phyloP scores from a whole-genome alignment of 2,329 filamentous ascomycete genomes.

The Drechslera avenae region DNA sequence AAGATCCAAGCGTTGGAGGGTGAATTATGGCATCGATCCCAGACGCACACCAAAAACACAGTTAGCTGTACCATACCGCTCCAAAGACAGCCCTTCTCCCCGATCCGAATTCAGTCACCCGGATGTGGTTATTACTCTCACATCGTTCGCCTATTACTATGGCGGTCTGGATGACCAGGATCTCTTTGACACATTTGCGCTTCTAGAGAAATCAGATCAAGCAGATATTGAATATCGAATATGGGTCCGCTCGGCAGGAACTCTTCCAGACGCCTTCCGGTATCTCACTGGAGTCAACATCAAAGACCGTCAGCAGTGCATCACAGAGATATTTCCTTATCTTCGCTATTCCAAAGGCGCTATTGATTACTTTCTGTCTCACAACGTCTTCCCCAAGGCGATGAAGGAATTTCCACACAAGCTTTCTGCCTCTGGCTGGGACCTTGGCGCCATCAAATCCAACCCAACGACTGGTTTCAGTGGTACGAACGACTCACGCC shows the following conservation, averaged over 20 bases:
- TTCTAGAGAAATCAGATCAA: slow-evolving; percentile 59
- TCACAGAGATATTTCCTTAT: slow-evolving; percentile 55
- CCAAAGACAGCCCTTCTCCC: slow-evolving; percentile 66
- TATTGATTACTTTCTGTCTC: slow-evolving; percentile 64
- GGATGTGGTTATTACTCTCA: slow-evolving; percentile 13
- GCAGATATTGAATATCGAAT: slow-evolving; percentile 56
- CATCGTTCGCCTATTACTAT: slow-evolving; percentile 63
- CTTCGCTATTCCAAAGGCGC: slow-evolving; percentile 47
- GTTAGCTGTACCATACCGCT: slow-evolving; percentile 63
- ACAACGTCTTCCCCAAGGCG: slow-evolving; percentile 64
- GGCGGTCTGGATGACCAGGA: slow-evolving; percentile 58
- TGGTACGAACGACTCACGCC: slow-evolving; percentile 67
- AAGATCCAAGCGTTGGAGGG: slow-evolving; percentile 63
- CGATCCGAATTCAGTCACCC: slow-evolving; percentile 69
- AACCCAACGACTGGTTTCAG: slow-evolving; percentile 68
- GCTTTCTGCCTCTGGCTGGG: slow-evolving; percentile 69
- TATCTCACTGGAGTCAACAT: slow-evolving; percentile 27
- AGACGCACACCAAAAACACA: slow-evolving; percentile 58
- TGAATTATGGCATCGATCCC: slow-evolving; percentile 64
- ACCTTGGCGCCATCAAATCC: slow-evolving; percentile 57
- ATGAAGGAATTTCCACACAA: slow-evolving; percentile 67
- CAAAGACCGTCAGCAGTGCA: slow-evolving; percentile 58
- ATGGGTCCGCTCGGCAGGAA: slow-evolving; percentile 50
- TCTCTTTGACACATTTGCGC: slow-evolving; percentile 53
- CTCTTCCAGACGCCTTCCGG: slow-evolving; percentile 48